phyloP scores from a whole-genome alignment of 2,329 filamentous ascomycete genomes.

The Aspergillus puulaauensis region DNA sequence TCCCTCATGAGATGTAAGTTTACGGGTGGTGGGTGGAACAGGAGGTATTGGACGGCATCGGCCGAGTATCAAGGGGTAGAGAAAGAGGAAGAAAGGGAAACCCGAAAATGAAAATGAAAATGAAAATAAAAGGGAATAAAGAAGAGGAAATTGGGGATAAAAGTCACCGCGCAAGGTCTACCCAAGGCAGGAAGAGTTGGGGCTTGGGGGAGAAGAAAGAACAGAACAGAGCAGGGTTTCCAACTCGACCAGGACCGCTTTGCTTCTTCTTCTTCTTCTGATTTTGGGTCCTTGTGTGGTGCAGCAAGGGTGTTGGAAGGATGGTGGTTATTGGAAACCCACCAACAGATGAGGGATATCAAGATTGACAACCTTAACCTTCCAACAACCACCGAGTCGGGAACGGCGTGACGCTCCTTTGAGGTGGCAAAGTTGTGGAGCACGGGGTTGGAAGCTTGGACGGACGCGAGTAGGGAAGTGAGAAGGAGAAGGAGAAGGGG shows the following conservation, averaged over 20 bases:
- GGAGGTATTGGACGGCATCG: constrained; percentile 15
- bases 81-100: constrained; percentile 2
- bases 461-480: constrained; percentile 7
- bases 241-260: neutral
- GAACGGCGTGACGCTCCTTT: constrained; percentile 7
- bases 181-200: neutral
- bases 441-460: constrained; percentile 1
- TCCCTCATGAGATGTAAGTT: constrained; percentile 22
- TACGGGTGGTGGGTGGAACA: constrained; percentile 15
- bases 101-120: constrained; percentile 2
- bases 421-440: constrained; percentile 10
- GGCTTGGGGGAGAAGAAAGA: neutral
- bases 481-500: constrained; percentile 13
- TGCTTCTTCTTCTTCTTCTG: neutral
- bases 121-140: constrained; percentile 7
- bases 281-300: constrained; percentile 7
- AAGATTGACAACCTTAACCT: constrained; percentile 18
- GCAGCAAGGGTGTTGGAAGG: constrained; percentile 21
- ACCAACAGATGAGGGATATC: constrained; percentile 15
- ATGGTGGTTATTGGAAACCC: constrained; percentile 14
- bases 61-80: constrained; percentile 18
- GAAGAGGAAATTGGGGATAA: neutral
- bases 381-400: constrained; percentile 11
- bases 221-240: neutral
- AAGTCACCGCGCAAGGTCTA: constrained; percentile 2